Conservation (phyloP, 805 yeast species). For the Spathaspora arborariae region DNA sequence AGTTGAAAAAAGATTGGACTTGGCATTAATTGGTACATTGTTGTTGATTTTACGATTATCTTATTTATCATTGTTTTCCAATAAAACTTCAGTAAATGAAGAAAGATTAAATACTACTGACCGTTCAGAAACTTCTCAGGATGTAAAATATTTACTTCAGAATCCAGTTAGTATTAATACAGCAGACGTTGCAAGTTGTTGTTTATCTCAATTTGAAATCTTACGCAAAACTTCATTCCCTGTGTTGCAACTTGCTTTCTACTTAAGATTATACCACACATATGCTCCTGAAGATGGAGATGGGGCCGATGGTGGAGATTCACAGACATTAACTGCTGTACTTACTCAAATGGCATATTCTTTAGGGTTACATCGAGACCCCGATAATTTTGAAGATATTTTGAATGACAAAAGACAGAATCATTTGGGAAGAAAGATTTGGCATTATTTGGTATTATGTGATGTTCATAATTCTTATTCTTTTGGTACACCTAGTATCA, state of each 20-base stretch:
- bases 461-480: constrained; percentile 45
- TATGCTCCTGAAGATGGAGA: constrained; percentile 42
- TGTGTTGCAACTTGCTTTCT: constrained; percentile 28
- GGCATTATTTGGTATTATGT: constrained; percentile 47
- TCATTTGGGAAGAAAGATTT: constrained; percentile 54
- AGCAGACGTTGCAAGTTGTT: constrained; percentile 48
- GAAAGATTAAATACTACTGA: constrained; percentile 20
- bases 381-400: constrained; percentile 24
- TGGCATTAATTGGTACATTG: constrained; percentile 37
- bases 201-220: constrained; percentile 53
- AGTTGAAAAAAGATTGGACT: constrained; percentile 37
- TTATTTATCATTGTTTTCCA: constrained; percentile 36
- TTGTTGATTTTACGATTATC: constrained; percentile 40
- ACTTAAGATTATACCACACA: constrained; percentile 24
- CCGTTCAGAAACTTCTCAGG: constrained; percentile 20
- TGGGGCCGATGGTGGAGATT: constrained; percentile 38
- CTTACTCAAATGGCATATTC: constrained; percentile 37
- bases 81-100: constrained; percentile 24
- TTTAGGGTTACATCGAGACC: constrained; percentile 39
- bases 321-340: constrained; percentile 23
- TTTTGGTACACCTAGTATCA: constrained; percentile 45
- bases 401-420: constrained; percentile 23
- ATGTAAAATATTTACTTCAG: constrained; percentile 35
- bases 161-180: constrained; percentile 45
- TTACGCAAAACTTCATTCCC: constrained; percentile 32